Evolutionary conservation across 2,329 filamentous ascomycete species (phyloP), one percentile per base, ranked within the genome.

Genomic region (Penicillium sp.): DNA sequence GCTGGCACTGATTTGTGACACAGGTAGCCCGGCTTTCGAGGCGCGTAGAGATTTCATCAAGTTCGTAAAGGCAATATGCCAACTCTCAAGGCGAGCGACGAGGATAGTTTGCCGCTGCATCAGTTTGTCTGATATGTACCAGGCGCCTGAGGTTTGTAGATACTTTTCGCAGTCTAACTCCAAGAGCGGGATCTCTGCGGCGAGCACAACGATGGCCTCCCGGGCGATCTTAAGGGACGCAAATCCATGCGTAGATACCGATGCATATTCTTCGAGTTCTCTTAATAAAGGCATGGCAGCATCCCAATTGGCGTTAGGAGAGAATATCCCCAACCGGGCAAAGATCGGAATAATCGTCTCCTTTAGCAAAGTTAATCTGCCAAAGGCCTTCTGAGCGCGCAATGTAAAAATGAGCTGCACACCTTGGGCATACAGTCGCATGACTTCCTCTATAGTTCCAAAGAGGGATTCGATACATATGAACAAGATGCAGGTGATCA

Each of bases 401-500:
- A 69, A 53, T 47, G 56, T 52, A 0, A 56, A 49, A 44, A 73
- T 70, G 1, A 73, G 65, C 16, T 60, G 56, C 8, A 70, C 56
- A 1, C 69, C 70, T 37, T 74, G 71, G 8, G 42, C 27, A 59
- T 71, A 73, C 4, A 74, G 68, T 13, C 58, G 63, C 19, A 69
- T 24, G 1, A 69, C 68, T 16, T 69, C 68, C 5, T 68, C 61
- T 1, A 63, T 37, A 44, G 58, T 58, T 3, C 68, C 71, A 11
- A 68, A 58, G 1, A 73, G 49, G 3, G 62, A 60, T 49, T 74
- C 71, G n/a, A 73, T 71, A 43, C 68, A 72, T 8, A 72, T 70
- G 37, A 73, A 74, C n/a, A 74, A 49, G 3, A 72, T 51, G 43
- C 70, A 74, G 11, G 59, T 73, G 11, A 74, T 61, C 22, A 74